These are phyloP conservation scores for Naganishia randhawae DNA, from an alignment of 768 basidiomycete species.

Conservation along the genomic window DNA sequence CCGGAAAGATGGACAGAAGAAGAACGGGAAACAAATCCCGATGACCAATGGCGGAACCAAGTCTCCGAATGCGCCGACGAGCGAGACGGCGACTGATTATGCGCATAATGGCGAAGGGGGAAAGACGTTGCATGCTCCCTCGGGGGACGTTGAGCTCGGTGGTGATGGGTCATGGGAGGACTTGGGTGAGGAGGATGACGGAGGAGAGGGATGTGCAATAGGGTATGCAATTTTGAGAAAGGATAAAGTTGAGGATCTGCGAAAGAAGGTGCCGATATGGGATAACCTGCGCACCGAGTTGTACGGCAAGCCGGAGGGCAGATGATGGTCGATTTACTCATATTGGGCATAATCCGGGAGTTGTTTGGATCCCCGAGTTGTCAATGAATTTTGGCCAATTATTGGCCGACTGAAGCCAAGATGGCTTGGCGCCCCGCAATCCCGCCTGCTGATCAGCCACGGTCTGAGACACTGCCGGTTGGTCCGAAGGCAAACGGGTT, in stretches of 20 bases:
- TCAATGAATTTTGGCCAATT: too few species aligned
- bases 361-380: too few species aligned
- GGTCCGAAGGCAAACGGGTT: too few species aligned
- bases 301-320: constrained; percentile 10
- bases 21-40: background rate
- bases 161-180: constrained; percentile 4
- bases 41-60: constrained; percentile 2
- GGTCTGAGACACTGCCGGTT: too few species aligned
- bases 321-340: too few species aligned
- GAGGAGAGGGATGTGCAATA: constrained; percentile 12
- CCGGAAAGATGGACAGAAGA: constrained; percentile 11
- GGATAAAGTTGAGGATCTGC: constrained; percentile 4
- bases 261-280: constrained; percentile 10
- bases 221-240: constrained; percentile 16
- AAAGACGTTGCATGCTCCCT: background rate
- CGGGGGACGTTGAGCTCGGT: background rate
- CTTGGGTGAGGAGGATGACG: background rate
- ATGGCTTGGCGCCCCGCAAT: too few species aligned
- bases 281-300: constrained; percentile 10
- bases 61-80: background rate
- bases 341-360: too few species aligned
- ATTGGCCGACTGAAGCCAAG: too few species aligned
- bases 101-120: constrained; percentile 7
- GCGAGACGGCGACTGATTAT: background rate
- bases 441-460: too few species aligned